Conservation (phyloP, 805 yeast species). For the Priceomyces castillae region DNA sequence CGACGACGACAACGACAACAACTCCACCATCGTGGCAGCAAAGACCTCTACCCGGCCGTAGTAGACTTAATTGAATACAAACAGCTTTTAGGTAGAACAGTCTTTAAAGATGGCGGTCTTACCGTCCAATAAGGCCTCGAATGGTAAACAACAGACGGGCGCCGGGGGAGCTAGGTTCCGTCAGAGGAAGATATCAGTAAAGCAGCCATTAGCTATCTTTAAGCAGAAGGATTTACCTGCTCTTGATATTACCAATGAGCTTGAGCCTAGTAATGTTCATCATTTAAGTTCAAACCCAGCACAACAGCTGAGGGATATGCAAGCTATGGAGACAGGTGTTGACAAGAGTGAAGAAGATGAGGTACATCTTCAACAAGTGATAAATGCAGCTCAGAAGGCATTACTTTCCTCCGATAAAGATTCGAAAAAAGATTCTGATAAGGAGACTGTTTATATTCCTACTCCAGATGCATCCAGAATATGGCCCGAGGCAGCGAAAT, state of each 20-base stretch:
- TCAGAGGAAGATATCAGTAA: slow-evolving; percentile 91
- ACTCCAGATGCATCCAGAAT: slow-evolving; percentile 90
- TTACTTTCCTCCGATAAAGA: slow-evolving; percentile 42
- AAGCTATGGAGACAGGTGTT: slow-evolving; percentile 94
- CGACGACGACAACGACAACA: background rate
- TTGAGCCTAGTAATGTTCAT: slow-evolving; percentile 42
- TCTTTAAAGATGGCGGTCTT: slow-evolving; percentile 34
- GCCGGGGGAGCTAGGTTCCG: slow-evolving; percentile 74
- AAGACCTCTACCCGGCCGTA: background rate
- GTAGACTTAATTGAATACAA: background rate
- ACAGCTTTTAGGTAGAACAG: background rate
- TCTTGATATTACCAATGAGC: slow-evolving; percentile 47
- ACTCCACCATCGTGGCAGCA: background rate
- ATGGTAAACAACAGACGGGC: slow-evolving; percentile 17
- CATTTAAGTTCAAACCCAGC: slow-evolving; percentile 46
- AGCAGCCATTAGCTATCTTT: slow-evolving; percentile 76
- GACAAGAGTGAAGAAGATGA: slow-evolving; percentile 98
- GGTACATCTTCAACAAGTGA: slow-evolving; percentile 89
- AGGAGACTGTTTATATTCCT: slow-evolving; percentile 71
- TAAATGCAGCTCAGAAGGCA: slow-evolving; percentile 72
- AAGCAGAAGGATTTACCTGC: slow-evolving; percentile 79
- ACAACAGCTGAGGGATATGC: slow-evolving; percentile 79
- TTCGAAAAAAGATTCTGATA: slow-evolving; percentile 30
- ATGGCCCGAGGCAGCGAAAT: slow-evolving; percentile 76
- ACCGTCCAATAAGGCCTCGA: slow-evolving; percentile 33